phyloP scores from a whole-genome alignment of 2,329 filamentous ascomycete genomes.

The Fusarium cicatricum region DNA sequence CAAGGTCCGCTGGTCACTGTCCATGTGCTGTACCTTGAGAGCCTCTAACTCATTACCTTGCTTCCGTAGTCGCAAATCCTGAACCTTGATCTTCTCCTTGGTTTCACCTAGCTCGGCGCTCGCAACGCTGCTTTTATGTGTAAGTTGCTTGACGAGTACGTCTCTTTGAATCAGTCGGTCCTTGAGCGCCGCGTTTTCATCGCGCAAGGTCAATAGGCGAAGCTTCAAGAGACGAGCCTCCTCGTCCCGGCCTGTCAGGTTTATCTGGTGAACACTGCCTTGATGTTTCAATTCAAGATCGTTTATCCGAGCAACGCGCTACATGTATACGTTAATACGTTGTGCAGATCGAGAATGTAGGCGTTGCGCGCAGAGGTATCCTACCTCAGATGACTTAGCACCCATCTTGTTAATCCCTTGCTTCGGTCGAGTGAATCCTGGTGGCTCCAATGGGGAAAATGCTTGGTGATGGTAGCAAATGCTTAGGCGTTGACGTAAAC shows the following conservation, averaged over 20 bases:
- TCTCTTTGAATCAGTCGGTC: slow-evolving; percentile 69
- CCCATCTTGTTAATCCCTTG: slow-evolving; percentile 37
- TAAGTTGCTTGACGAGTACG: slow-evolving; percentile 62
- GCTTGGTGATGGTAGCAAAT: slow-evolving; percentile 1
- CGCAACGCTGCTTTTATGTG: slow-evolving; percentile 51
- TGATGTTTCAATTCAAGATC: slow-evolving; percentile 76
- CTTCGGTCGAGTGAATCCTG: not conserved
- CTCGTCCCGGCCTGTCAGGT: slow-evolving; percentile 78
- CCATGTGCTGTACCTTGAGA: slow-evolving; percentile 52
- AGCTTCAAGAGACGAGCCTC: slow-evolving; percentile 74
- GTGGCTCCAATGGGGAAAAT: not conserved
- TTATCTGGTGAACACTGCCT: slow-evolving; percentile 68
- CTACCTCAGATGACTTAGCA: slow-evolving; percentile 42
- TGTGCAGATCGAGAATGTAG: slow-evolving; percentile 31
- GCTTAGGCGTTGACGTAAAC: slow-evolving; percentile 1
- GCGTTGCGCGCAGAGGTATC: slow-evolving; percentile 22
- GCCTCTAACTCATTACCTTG: slow-evolving; percentile 58
- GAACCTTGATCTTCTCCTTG: slow-evolving; percentile 53
- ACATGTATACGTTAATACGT: slow-evolving; percentile 27
- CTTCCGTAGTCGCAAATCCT: slow-evolving; percentile 58
- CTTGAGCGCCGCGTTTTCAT: slow-evolving; percentile 75
- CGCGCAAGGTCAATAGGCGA: slow-evolving; percentile 73
- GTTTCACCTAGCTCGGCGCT: slow-evolving; percentile 54
- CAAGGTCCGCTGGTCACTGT: no score
- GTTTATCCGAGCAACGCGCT: slow-evolving; percentile 59